A percentile compares a stretch with the other conserved stretches of the same genome.
These are phyloP conservation scores for Verticillium nonalfalfae DNA, from an alignment of 2,329 filamentous ascomycete species.

Conservation along the genomic window DNA sequence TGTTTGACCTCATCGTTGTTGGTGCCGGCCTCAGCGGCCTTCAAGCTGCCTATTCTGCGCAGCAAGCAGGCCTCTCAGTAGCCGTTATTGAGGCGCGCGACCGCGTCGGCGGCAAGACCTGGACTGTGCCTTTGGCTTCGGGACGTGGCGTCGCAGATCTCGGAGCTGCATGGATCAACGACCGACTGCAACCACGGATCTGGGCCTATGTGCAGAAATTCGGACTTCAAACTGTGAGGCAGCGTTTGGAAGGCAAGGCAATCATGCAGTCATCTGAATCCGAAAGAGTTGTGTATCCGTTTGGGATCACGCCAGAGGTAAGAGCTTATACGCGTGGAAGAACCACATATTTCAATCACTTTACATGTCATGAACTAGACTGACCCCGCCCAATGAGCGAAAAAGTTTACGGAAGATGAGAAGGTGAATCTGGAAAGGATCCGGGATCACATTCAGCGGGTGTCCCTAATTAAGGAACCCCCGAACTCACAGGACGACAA, in stretches of 20 bases:
- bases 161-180: slow-evolving; percentile 56
- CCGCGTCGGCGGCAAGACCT: slow-evolving; percentile 46
- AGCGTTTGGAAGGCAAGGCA: slow-evolving; percentile 20
- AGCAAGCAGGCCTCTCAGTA: slow-evolving; percentile 25
- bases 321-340: neutral
- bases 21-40: slow-evolving; percentile 31
- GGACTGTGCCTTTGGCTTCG: slow-evolving; percentile 23
- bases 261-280: slow-evolving; percentile 20
- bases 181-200: slow-evolving; percentile 37
- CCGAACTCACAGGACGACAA: slow-evolving; percentile 20
- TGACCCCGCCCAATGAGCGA: neutral
- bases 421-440: slow-evolving; percentile 24
- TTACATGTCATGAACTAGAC: neutral
- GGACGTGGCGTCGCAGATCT: slow-evolving; percentile 37
- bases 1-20: slow-evolving; percentile 26
- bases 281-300: slow-evolving; percentile 20
- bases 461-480: slow-evolving; percentile 16
- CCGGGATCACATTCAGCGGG: slow-evolving; percentile 26
- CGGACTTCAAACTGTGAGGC: slow-evolving; percentile 20
- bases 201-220: slow-evolving; percentile 10
- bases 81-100: slow-evolving; percentile 42
- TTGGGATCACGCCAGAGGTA: slow-evolving; percentile 23
- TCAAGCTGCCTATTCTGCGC: slow-evolving; percentile 21
- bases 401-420: slow-evolving; percentile 21
- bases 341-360: no score